Conservation (phyloP, 2,329 filamentous ascomycete species). For the Penicillium occitanis region DNA sequence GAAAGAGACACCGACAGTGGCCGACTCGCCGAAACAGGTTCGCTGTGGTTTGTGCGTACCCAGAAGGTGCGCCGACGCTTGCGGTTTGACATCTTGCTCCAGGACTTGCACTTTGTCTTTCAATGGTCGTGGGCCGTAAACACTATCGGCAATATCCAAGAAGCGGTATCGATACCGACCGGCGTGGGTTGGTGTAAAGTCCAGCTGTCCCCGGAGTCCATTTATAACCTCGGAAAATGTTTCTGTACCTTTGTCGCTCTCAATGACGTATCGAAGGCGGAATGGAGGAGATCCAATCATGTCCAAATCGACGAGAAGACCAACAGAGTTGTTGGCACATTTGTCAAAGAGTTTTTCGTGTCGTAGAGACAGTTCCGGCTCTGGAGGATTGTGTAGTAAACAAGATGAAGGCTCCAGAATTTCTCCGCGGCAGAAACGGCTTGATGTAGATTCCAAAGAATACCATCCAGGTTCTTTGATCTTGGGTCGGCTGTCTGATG, state of each 20-base stretch:
- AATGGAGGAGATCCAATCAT: slow-evolving; percentile 92
- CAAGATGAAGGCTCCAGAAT: slow-evolving; percentile 94
- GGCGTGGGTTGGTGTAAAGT: slow-evolving; percentile 76
- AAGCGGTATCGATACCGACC: slow-evolving; percentile 88
- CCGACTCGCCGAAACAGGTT: slow-evolving; percentile 79
- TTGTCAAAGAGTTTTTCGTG: slow-evolving; percentile 87
- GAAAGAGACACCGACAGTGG: slow-evolving; percentile 71
- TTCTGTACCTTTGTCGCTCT: slow-evolving; percentile 58
- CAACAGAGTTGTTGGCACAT: slow-evolving; percentile 90
- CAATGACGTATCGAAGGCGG: slow-evolving; percentile 72
- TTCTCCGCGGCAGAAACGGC: slow-evolving; percentile 80
- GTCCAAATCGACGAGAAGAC: slow-evolving; percentile 83
- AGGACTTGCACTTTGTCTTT: slow-evolving; percentile 63
- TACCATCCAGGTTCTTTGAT: slow-evolving; percentile 83
- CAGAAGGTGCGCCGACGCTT: slow-evolving; percentile 73
- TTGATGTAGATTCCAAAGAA: slow-evolving; percentile 75
- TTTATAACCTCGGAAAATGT: slow-evolving; percentile 59
- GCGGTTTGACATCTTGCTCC: slow-evolving; percentile 89
- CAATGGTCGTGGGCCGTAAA: slow-evolving; percentile 70
- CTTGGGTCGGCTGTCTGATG: slow-evolving; percentile 60
- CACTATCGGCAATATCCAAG: slow-evolving; percentile 72
- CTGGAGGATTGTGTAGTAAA: slow-evolving; percentile 82
- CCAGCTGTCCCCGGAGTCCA: slow-evolving; percentile 78
- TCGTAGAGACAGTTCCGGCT: slow-evolving; percentile 73
- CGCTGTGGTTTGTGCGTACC: slow-evolving; percentile 56